These are phyloP conservation scores for Boechera divaricarpa DNA, from an alignment of 345 rosid genomes.

Conservation along the genomic window DNA sequence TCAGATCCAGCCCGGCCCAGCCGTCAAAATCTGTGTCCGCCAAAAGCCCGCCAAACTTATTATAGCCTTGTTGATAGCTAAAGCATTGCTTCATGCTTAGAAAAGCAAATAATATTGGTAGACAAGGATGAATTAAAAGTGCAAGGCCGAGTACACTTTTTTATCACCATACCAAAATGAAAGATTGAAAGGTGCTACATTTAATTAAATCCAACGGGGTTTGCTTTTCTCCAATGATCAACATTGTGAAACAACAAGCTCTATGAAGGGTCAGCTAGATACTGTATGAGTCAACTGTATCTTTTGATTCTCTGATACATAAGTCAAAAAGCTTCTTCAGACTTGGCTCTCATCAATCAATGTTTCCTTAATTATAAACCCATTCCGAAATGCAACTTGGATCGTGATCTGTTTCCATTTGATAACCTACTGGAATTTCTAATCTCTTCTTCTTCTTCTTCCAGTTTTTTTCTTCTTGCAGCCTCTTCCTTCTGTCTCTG, in stretches of 20 bases:
- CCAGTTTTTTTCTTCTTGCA: conserved; percentile 69
- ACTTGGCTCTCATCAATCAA: conserved; percentile 2
- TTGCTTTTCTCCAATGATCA: background rate
- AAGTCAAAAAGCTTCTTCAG: conserved; percentile 9
- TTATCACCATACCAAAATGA: background rate
- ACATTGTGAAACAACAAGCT: conserved; percentile 19
- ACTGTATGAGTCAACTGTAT: background rate
- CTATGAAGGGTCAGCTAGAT: conserved; percentile 3
- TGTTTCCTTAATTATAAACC: conserved; percentile 40
- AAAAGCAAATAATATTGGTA: background rate
- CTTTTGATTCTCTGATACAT: conserved; percentile 18
- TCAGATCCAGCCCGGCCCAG: background rate
- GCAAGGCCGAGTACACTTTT: background rate
- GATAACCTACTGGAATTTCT: conserved; percentile 48
- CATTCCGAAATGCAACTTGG: conserved; percentile 53
- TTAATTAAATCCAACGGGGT: too few species aligned
- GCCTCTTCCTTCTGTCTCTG: conserved; percentile 86
- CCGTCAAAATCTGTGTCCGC: background rate
- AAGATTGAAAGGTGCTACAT: background rate
- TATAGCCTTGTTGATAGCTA: background rate
- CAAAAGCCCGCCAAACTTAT: background rate
- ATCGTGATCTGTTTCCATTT: conserved; percentile 57
- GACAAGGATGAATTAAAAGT: background rate
- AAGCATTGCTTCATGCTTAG: background rate
- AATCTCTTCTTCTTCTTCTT: conserved; percentile 74